Base-by-base conservation (phyloP, 1,139 yeast genomes). In the Sugiyamaella xylanicola region DNA sequence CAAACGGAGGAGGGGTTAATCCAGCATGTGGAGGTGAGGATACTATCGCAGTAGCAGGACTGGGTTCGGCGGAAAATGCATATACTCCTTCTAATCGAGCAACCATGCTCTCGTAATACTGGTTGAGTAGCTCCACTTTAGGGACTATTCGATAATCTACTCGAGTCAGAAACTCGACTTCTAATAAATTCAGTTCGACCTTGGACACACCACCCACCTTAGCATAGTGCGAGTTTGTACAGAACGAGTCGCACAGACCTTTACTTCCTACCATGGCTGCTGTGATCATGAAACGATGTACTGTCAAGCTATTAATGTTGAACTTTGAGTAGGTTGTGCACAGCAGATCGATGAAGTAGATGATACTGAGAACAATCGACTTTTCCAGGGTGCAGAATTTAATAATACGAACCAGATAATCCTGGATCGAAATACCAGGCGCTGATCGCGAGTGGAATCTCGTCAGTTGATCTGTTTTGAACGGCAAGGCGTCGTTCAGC, bases 191-290 rank as follows among this genome's bases (percentile, higher is more conserved):
- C 62, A 93, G 76, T 70, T 93, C 99, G 58, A 86, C 80, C 44
- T 87, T 76, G 40, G 93, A 90, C 5, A 93, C 86, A 61, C 99
- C 99, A 1, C 99, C 99, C 17, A 93, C 98, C 68, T 88, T 87
- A 9, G 98, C 96, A 68, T 93, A 93, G 70, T 92, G 97, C 39
- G 86, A 82, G 70, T 92, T 93, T 4, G 97, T 91, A 71, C 95
- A 92, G 70, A 93, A 93, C 45, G 92, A 86, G 71, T 93, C 99
- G 70, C 96, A 95, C 64, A 93, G 78, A 1, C 96, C 95, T 70
- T 93, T 93, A 61, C 93, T 87, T 0, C 95, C 96, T 3, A 92
- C 84, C 68, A 95, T 88, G 0, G 97, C 91, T 0, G 96, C 95
- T 0, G 97, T 92, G 52, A 93, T 77, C 55, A 93, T 74, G 67